A percentile compares a stretch with the other conserved stretches of the same genome.
Evolutionary conservation across 1,284 basidiomycete species (phyloP).

Genomic region (Microbotryomycetes sp.): DNA sequence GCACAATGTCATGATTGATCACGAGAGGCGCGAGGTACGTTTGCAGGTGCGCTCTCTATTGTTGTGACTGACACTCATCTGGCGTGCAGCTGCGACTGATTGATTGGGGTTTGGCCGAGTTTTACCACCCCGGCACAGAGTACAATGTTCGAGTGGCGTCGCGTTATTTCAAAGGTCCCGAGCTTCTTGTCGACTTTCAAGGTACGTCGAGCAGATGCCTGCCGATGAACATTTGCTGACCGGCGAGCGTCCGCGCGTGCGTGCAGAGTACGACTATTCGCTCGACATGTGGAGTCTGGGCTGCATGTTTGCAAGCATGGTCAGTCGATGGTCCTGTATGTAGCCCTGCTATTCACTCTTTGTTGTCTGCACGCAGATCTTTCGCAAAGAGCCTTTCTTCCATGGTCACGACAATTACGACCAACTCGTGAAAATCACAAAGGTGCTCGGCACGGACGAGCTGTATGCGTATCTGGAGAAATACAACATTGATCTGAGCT

Average conservation of each 20-base stretch:
- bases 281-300: constrained; percentile 96
- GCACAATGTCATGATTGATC: constrained; percentile 99
- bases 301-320: constrained; percentile 99
- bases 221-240: too few relatives aligned
- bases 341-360: background rate
- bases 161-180: constrained; percentile 96
- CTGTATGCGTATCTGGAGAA: constrained; percentile 71
- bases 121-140: constrained; percentile 95
- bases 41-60: background rate
- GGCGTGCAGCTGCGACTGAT: constrained; percentile 71
- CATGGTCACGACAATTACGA: constrained; percentile 99
- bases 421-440: constrained; percentile 95
- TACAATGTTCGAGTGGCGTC: constrained; percentile 98
- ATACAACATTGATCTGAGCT: constrained; percentile 66
- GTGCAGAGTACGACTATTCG: constrained; percentile 37
- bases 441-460: constrained; percentile 94
- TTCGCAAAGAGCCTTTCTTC: constrained; percentile 99
- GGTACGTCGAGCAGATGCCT: constrained; percentile 72
- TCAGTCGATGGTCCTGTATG: constrained; percentile 42
- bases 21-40: constrained; percentile 81
- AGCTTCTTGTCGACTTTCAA: constrained; percentile 94
- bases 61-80: background rate
- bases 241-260: background rate
- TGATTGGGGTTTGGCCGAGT: constrained; percentile 98
- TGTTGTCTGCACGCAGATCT: constrained; percentile 57